Conservation (phyloP, 805 yeast species). For the Starmera pachycereana region DNA sequence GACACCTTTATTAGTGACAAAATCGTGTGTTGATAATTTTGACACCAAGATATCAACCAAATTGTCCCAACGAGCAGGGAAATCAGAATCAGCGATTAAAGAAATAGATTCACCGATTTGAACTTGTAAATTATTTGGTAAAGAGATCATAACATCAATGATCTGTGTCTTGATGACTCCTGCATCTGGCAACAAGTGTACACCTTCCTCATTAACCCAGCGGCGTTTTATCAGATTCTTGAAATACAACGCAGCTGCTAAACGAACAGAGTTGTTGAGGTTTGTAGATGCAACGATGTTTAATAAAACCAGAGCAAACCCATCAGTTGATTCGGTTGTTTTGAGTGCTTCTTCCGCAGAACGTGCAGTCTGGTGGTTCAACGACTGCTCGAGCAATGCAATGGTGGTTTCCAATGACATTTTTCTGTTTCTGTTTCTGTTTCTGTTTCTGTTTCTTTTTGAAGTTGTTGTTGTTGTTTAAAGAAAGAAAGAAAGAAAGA, state of each 20-base stretch:
- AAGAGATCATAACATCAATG: constrained; percentile 72
- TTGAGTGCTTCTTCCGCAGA: constrained; percentile 58
- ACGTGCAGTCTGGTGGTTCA: constrained; percentile 53
- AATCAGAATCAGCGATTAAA: constrained; percentile 89
- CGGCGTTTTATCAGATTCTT: constrained; percentile 76
- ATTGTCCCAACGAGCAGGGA: constrained; percentile 82
- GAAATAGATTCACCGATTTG: constrained; percentile 94
- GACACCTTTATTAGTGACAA: constrained; percentile 73
- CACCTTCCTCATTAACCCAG: constrained; percentile 90
- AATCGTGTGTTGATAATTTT: constrained; percentile 54
- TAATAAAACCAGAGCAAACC: constrained; percentile 66
- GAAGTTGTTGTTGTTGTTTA: no score
- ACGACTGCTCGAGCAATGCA: constrained; percentile 48
- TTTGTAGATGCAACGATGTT: constrained; percentile 64
- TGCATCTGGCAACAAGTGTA: constrained; percentile 63
- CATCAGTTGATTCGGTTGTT: constrained; percentile 51
- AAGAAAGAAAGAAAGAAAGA: no score
- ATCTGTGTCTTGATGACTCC: constrained; percentile 64
- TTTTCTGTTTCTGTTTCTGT: background rate
- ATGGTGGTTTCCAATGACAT: constrained; percentile 44
- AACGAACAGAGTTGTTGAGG: constrained; percentile 45
- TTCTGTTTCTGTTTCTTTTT: background rate
- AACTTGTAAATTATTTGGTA: constrained; percentile 73
- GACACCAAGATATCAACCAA: constrained; percentile 64
- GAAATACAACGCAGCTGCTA: constrained; percentile 86